A percentile compares a stretch with the other conserved stretches of the same genome.
phyloP scores from a whole-genome alignment of 108 stramenopile genomes.

The Licmophora abbreviata region DNA sequence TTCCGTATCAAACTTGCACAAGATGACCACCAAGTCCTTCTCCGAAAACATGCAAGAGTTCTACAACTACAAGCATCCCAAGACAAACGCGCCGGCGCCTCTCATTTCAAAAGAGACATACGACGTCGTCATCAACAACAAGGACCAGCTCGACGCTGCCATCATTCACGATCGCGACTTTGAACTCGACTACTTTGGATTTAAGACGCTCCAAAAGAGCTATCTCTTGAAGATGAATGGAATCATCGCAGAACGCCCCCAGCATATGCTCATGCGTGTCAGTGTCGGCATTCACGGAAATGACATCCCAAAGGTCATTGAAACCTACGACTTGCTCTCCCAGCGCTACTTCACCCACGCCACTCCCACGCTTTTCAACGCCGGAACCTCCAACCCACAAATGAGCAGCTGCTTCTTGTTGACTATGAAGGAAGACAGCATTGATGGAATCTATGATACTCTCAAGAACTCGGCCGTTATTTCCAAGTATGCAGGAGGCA shows the following conservation, averaged over 20 bases:
- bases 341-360: constrained; percentile 97
- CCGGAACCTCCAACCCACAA: constrained; percentile 94
- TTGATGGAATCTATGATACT: constrained; percentile 99
- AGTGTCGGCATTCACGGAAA: constrained; percentile 95
- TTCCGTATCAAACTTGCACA: constrained; percentile 96
- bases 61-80: constrained; percentile 84
- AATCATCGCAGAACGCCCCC: constrained; percentile 94
- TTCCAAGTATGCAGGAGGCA: constrained; percentile 99
- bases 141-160: constrained; percentile 73
- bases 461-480: constrained; percentile 98
- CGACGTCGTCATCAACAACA: constrained; percentile 81
- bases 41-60: constrained; percentile 80
- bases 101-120: constrained; percentile 76
- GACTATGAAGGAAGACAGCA: constrained; percentile 95
- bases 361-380: constrained; percentile 98
- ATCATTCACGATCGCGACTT: constrained; percentile 91
- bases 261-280: constrained; percentile 98
- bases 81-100: constrained; percentile 85
- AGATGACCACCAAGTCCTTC: constrained; percentile 88
- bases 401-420: constrained; percentile 97
- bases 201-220: constrained; percentile 98
- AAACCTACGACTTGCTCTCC: constrained; percentile 95
- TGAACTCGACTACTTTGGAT: constrained; percentile 98
- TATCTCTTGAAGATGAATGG: constrained; percentile 92
- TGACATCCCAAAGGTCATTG: constrained; percentile 83